Percentiles rank a stretch among this genome's conserved stretches.
Evolutionary conservation across 352 stramenopile genomes (phyloP).

Genomic region (Phytophthora ramorum): DNA sequence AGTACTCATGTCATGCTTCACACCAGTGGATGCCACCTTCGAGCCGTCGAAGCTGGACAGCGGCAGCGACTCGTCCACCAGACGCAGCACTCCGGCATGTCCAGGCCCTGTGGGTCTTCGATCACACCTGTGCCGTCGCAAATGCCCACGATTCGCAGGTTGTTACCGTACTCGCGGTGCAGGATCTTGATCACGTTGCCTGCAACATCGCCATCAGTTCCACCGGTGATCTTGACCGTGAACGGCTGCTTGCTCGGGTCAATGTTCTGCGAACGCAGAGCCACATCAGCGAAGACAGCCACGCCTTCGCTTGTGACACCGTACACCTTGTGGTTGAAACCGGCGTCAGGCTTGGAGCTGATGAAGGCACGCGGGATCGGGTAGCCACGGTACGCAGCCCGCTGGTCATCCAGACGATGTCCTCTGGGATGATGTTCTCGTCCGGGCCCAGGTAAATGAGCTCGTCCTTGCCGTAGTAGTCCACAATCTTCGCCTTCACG

Average conservation of each 20-base stretch:
- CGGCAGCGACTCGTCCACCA: constrained; percentile 92
- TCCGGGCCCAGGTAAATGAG: constrained; percentile 86
- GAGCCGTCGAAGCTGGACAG: constrained; percentile 81
- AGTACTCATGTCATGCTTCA: constrained; percentile 89
- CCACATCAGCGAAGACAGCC: constrained; percentile 82
- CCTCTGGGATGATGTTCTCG: constrained; percentile 83
- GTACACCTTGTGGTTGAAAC: constrained; percentile 91
- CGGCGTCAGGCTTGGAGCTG: constrained; percentile 84
- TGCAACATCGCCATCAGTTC: constrained; percentile 97
- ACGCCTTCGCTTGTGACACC: constrained; percentile 86
- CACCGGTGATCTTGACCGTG: constrained; percentile 92
- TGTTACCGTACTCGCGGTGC: constrained; percentile 92
- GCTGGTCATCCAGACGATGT: constrained; percentile 88
- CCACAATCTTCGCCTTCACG: constrained; percentile 75
- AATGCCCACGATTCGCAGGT: constrained; percentile 96
- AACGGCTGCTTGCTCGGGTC: constrained; percentile 77
- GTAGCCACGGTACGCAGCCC: constrained; percentile 80
- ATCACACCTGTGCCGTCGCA: too few relatives aligned
- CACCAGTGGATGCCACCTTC: constrained; percentile 53
- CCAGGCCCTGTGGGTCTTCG: constrained; percentile 95
- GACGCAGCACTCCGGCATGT: constrained; percentile 94
- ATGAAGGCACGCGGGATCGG: constrained; percentile 86
- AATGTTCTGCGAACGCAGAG: constrained; percentile 78
- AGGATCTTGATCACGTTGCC: constrained; percentile 99
- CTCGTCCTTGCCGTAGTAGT: constrained; percentile 87